phyloP scores from a whole-genome alignment of 352 stramenopile genomes.

The Pythium grandisporangium region DNA sequence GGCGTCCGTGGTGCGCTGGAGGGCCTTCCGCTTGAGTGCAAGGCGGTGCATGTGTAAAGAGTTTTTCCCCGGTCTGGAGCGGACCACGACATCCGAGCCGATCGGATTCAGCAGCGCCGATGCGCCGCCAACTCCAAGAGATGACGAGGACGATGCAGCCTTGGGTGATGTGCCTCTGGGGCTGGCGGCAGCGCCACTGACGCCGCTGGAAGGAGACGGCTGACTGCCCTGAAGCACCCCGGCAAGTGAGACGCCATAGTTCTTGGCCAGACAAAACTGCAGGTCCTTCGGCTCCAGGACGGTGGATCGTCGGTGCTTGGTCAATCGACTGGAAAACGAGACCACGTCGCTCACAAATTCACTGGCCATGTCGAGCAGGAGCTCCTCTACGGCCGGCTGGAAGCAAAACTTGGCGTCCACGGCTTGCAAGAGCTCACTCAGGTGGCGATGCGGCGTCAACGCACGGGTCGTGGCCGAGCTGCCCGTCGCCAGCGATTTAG shows the following conservation, averaged over 20 bases:
- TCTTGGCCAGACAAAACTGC: slow-evolving; percentile 79
- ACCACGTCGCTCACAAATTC: slow-evolving; percentile 77
- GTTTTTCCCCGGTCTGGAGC: slow-evolving; percentile 51
- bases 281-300: slow-evolving; percentile 64
- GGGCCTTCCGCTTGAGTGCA: slow-evolving; percentile 62
- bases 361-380: slow-evolving; percentile 73
- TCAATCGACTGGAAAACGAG: slow-evolving; percentile 45
- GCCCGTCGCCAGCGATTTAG: slow-evolving; percentile 10
- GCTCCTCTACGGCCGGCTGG: slow-evolving; percentile 70
- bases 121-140: too few species aligned
- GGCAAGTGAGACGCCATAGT: slow-evolving; percentile 76
- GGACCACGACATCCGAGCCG: slow-evolving; percentile 43
- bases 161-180: too few species aligned
- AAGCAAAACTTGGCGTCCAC: slow-evolving; percentile 70
- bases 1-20: slow-evolving; percentile 44
- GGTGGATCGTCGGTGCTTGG: slow-evolving; percentile 72
- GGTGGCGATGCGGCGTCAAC: slow-evolving; percentile 58
- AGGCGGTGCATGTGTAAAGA: slow-evolving; percentile 81
- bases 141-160: too few species aligned
- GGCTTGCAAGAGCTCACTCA: slow-evolving; percentile 53
- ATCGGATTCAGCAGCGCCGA: slow-evolving; percentile 31
- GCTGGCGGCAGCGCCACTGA: slow-evolving; percentile 1
- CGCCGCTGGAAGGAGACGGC: background rate
- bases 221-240: slow-evolving; percentile 7
- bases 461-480: slow-evolving; percentile 28